These are phyloP conservation scores for Entoloma clypeatum DNA, from an alignment of 1,284 basidiomycete species.

Conservation along the genomic window DNA sequence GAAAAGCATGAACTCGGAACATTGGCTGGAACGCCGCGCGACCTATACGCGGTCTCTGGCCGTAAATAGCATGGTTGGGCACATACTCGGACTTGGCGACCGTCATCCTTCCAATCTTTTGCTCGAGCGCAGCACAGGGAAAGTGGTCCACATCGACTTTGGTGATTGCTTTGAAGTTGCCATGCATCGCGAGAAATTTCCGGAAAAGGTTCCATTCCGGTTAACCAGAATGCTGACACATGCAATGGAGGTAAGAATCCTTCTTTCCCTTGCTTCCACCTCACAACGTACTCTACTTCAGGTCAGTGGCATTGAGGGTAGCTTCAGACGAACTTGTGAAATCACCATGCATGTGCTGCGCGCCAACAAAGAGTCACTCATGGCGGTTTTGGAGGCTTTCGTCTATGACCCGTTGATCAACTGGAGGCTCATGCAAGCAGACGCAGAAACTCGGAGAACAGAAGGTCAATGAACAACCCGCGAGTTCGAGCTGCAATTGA, in stretches of 20 bases:
- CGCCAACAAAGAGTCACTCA: constrained; percentile 95
- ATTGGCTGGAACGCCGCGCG: constrained; percentile 97
- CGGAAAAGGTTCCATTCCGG: constrained; percentile 98
- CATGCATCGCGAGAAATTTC: constrained; percentile 97
- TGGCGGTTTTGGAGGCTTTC: constrained; percentile 96
- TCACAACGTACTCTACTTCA: constrained; percentile 28
- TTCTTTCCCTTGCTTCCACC: neutral
- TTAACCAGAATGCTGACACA: constrained; percentile 98
- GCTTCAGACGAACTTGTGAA: constrained; percentile 94
- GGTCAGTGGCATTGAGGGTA: constrained; percentile 97
- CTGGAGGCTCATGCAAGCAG: constrained; percentile 80
- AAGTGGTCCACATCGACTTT: constrained; percentile 97
- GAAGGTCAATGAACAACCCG: constrained; percentile 47
- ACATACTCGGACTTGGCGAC: constrained; percentile 98
- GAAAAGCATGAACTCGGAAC: constrained; percentile 92
- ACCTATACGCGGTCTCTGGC: constrained; percentile 96
- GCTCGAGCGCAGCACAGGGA: constrained; percentile 89
- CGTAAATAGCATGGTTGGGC: constrained; percentile 95
- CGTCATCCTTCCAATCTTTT: constrained; percentile 96
- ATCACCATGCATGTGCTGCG: constrained; percentile 97
- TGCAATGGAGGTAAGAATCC: constrained; percentile 87
- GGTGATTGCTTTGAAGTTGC: constrained; percentile 95
- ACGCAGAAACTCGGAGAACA: constrained; percentile 56
- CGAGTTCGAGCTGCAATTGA: constrained; percentile 1
- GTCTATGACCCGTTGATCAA: constrained; percentile 89